These are phyloP conservation scores for Lunularia cruciata DNA, from an alignment of 225 moss, liverwort and hornwort genomes.

Conservation along the genomic window DNA sequence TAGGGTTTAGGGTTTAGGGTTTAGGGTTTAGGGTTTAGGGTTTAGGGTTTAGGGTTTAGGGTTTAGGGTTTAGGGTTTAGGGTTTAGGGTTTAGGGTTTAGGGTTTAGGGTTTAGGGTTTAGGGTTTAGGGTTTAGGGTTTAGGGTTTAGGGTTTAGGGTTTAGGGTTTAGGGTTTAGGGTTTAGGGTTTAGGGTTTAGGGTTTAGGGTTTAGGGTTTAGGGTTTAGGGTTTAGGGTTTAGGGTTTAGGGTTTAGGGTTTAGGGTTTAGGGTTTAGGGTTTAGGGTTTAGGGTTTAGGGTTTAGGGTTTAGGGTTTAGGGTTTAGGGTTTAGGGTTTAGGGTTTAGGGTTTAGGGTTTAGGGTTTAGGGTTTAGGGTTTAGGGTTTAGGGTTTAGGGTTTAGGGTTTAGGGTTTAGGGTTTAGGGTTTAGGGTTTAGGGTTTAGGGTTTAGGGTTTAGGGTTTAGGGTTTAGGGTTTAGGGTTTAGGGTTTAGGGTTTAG, in stretches of 20 bases:
- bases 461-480: constrained; percentile 6
- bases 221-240: neutral
- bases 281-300: constrained; percentile 10
- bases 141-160: constrained; percentile 14
- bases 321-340: constrained; percentile 14
- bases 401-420: constrained; percentile 2
- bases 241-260: constrained; percentile 7
- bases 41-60: constrained; percentile 6
- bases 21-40: constrained; percentile 14
- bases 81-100: constrained; percentile 12
- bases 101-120: constrained; percentile 1
- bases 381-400: constrained; percentile 10
- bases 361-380: constrained; percentile 14
- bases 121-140: constrained; percentile 6
- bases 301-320: neutral
- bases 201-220: neutral
- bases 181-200: constrained; percentile 2
- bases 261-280: no score
- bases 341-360: constrained; percentile 3
- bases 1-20: constrained; percentile 2
- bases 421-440: constrained; percentile 14
- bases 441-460: constrained; percentile 12
- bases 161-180: constrained; percentile 7
- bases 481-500: neutral
- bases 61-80: constrained; percentile 14